phyloP scores from a whole-genome alignment of 164 flowering plant genomes.

The Magnolia changhungtana region DNA sequence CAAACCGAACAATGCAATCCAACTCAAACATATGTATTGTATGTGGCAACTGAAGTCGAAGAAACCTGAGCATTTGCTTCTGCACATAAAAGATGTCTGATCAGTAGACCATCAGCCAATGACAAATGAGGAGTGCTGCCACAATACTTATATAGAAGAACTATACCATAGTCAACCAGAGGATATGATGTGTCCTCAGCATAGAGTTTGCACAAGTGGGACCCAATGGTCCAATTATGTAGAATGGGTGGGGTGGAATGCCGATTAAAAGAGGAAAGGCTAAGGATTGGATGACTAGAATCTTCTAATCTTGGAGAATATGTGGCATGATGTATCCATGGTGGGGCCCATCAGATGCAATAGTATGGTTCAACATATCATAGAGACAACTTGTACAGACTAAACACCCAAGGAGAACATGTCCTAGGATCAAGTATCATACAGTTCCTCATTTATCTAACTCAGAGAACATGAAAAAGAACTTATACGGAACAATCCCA shows the following conservation, averaged over 20 bases:
- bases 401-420: neutral
- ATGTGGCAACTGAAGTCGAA: constrained; percentile 89
- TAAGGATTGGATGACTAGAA: neutral
- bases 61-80: constrained; percentile 69
- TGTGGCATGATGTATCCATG: too few species aligned
- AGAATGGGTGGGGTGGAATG: too few species aligned
- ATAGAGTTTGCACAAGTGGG: neutral
- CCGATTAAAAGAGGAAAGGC: too few species aligned
- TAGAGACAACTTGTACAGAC: too few species aligned
- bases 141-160: neutral
- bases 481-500: neutral
- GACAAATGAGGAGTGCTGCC: too few species aligned
- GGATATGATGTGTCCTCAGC: neutral
- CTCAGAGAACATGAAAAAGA: too few species aligned
- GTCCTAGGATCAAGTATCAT: neutral
- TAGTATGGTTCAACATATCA: neutral
- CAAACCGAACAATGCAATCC: constrained; percentile 70
- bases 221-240: too few species aligned
- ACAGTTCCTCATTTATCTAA: neutral
- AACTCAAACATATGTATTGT: constrained; percentile 79
- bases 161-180: neutral
- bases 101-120: neutral
- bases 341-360: neutral
- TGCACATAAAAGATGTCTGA: constrained; percentile 29
- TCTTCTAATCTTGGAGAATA: neutral